Percentiles rank a stretch among this genome's conserved stretches.
Evolutionary conservation across 768 basidiomycete genomes (phyloP).

Genomic region (Hirschioporus abietinus): DNA sequence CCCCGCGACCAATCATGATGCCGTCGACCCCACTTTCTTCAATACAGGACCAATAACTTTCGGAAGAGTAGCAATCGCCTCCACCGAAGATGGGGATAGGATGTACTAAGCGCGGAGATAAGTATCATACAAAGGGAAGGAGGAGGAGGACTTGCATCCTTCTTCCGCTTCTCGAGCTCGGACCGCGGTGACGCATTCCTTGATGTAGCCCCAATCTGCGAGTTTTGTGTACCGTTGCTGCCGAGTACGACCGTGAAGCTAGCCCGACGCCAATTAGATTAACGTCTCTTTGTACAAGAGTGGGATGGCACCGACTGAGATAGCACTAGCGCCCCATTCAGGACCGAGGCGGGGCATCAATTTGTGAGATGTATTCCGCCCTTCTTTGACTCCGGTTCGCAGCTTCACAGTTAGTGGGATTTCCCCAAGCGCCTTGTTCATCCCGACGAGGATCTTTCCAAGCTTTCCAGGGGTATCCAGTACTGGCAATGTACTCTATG

Average conservation of each 20-base stretch:
- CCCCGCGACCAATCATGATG: slow-evolving; percentile 92
- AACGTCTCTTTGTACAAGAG: background rate
- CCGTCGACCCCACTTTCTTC: slow-evolving; percentile 86
- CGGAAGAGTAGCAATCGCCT: slow-evolving; percentile 89
- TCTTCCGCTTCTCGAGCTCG: slow-evolving; percentile 66
- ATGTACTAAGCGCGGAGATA: slow-evolving; percentile 45
- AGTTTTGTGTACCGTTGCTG: slow-evolving; percentile 91
- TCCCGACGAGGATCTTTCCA: slow-evolving; percentile 83
- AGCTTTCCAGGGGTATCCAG: slow-evolving; percentile 79
- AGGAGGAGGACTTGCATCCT: slow-evolving; percentile 45
- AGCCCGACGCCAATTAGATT: background rate
- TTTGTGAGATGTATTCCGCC: slow-evolving; percentile 82
- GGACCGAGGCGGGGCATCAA: slow-evolving; percentile 72
- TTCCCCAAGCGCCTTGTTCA: slow-evolving; percentile 86
- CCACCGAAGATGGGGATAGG: slow-evolving; percentile 95
- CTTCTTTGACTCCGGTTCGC: slow-evolving; percentile 91
- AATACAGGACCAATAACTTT: slow-evolving; percentile 74
- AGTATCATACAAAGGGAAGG: slow-evolving; percentile 1
- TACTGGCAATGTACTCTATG: slow-evolving; percentile 40
- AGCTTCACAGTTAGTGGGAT: slow-evolving; percentile 89
- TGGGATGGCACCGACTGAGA: slow-evolving; percentile 36
- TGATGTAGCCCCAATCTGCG: slow-evolving; percentile 95
- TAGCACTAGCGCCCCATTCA: slow-evolving; percentile 49
- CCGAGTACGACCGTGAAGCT: slow-evolving; percentile 95
- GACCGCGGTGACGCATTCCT: slow-evolving; percentile 77